A percentile compares a stretch with the other conserved stretches of the same genome.
phyloP scores from a whole-genome alignment of 2,329 filamentous ascomycete species.

The Talaromyces islandicus region DNA sequence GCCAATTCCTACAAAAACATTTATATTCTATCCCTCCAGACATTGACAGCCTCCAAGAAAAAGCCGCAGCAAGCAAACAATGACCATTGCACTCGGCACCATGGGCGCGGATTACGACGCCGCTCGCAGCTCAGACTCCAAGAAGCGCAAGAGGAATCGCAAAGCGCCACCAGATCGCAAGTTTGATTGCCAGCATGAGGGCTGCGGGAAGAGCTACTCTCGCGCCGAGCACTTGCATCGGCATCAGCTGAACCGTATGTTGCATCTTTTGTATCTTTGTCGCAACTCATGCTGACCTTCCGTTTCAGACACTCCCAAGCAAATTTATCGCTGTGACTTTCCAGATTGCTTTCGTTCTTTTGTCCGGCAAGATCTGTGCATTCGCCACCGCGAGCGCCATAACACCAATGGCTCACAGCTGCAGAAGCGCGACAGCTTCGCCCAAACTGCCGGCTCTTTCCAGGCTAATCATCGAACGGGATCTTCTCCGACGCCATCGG shows the following conservation, averaged over 20 bases:
- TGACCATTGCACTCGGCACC: slow-evolving; percentile 17
- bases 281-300: slow-evolving; percentile 2
- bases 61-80: slow-evolving; percentile 2
- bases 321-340: slow-evolving; percentile 90
- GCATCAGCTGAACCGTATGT: slow-evolving; percentile 86
- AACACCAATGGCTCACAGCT: slow-evolving; percentile 55
- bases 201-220: slow-evolving; percentile 93
- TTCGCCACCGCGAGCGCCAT: slow-evolving; percentile 75
- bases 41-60: neutral
- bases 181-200: slow-evolving; percentile 76
- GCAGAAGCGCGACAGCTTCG: slow-evolving; percentile 44
- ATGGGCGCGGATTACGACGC: slow-evolving; percentile 16
- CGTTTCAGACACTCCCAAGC: slow-evolving; percentile 73
- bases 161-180: slow-evolving; percentile 44
- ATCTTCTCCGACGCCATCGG: slow-evolving; percentile 17
- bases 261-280: neutral
- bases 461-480: slow-evolving; percentile 15
- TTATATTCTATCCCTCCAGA: neutral
- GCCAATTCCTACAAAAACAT: neutral
- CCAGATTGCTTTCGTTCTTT: slow-evolving; percentile 86
- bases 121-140: slow-evolving; percentile 18
- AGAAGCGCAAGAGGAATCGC: slow-evolving; percentile 40
- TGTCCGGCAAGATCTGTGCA: slow-evolving; percentile 86
- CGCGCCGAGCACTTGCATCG: slow-evolving; percentile 94
- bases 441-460: slow-evolving; percentile 23